Percentiles rank a stretch among this genome's conserved stretches.
phyloP scores from a whole-genome alignment of 805 yeast genomes.

The Maudiozyma pseudohumilis region DNA sequence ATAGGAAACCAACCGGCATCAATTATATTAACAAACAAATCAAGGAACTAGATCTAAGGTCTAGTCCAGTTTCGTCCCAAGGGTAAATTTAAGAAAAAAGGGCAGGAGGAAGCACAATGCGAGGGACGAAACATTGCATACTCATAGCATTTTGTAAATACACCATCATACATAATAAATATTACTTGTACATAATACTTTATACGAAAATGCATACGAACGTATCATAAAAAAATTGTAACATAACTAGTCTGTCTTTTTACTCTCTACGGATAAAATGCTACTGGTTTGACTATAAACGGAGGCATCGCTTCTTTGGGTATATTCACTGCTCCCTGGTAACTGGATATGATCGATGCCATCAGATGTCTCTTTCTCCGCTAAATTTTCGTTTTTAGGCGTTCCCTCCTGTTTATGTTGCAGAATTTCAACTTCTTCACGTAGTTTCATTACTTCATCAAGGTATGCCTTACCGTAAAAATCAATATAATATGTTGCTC shows the following conservation, averaged over 20 bases:
- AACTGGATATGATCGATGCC: too few species aligned
- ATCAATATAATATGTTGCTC: conserved; percentile 91
- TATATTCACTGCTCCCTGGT: too few species aligned
- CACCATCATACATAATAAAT: too few species aligned
- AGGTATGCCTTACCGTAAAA: conserved; percentile 84
- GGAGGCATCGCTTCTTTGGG: background rate
- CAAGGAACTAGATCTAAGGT: conserved; percentile 10
- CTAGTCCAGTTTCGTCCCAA: too few species aligned
- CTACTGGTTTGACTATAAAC: background rate
- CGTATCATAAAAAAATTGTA: too few species aligned
- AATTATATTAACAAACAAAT: conserved; percentile 14
- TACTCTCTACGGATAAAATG: background rate
- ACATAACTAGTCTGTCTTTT: background rate
- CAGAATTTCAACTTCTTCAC: conserved; percentile 57
- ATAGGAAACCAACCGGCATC: conserved; percentile 17
- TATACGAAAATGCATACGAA: too few species aligned
- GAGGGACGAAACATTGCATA: too few species aligned
- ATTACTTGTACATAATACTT: too few species aligned
- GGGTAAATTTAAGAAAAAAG: too few species aligned
- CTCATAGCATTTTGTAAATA: too few species aligned
- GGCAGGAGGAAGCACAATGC: too few species aligned
- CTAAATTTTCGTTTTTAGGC: background rate
- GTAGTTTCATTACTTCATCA: conserved; percentile 67
- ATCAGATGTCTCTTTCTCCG: too few species aligned
- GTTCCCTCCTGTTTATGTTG: conserved; percentile 32